Percentiles rank a stretch among this genome's conserved stretches.
These are phyloP conservation scores for Pseudisothecium myosuroides DNA, from an alignment of 225 moss, liverwort and hornwort species.

Conservation along the genomic window DNA sequence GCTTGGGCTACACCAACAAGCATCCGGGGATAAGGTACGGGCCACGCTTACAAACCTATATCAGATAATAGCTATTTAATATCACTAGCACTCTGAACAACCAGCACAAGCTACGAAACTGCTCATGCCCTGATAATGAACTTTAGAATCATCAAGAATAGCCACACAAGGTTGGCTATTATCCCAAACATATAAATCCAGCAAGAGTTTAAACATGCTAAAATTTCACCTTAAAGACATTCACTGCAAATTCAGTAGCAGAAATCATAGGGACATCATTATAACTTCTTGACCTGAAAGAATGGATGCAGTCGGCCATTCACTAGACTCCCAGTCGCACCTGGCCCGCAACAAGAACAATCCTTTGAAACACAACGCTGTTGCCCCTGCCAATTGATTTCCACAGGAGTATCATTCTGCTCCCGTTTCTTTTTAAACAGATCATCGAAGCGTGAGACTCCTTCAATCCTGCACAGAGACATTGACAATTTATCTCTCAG, in stretches of 20 bases:
- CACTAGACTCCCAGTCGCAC: conserved; percentile 57
- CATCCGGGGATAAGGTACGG: conserved; percentile 21
- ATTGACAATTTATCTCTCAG: not conserved
- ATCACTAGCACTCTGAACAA: not conserved
- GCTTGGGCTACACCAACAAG: conserved; percentile 43
- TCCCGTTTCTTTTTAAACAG: conserved; percentile 59
- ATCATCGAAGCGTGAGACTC: conserved; percentile 36
- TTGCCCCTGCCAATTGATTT: not conserved
- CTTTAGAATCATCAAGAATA: not conserved
- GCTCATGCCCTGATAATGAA: not conserved
- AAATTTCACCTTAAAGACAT: not conserved
- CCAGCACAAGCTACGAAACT: not conserved
- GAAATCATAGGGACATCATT: not conserved
- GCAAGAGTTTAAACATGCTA: not conserved
- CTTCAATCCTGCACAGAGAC: conserved; percentile 33
- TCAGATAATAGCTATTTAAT: not conserved
- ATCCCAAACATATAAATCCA: not conserved
- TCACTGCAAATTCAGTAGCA: not conserved
- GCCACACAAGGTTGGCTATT: not conserved
- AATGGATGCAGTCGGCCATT: conserved; percentile 59
- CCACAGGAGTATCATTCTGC: conserved; percentile 22
- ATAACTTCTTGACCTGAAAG: conserved; percentile 37
- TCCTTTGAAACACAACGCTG: not conserved
- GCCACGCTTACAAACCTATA: conserved; percentile 44
- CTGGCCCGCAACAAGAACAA: conserved; percentile 20